These are phyloP conservation scores for Diaporthe capsici DNA, from an alignment of 2,329 filamentous ascomycete species.

Conservation along the genomic window DNA sequence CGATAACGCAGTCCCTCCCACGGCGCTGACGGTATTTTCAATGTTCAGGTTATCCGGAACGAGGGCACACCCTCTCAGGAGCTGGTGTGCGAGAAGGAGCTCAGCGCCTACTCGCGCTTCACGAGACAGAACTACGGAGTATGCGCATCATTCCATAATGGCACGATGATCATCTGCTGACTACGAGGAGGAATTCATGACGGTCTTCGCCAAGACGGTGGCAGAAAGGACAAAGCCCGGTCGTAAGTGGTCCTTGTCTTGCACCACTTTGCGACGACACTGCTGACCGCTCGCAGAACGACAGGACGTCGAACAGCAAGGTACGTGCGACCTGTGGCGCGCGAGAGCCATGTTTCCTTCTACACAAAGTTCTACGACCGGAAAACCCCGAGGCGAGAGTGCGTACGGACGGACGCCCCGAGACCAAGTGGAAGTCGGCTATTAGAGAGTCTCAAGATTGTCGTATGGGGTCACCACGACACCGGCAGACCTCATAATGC, in stretches of 20 bases:
- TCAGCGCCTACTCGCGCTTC: conserved; percentile 85
- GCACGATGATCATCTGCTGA: conserved; percentile 58
- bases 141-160: conserved; percentile 39
- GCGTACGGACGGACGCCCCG: neutral
- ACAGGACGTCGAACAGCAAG: conserved; percentile 88
- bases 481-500: neutral
- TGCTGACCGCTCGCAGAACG: conserved; percentile 49
- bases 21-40: conserved; percentile 38
- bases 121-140: conserved; percentile 74
- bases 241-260: conserved; percentile 26
- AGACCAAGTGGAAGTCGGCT: neutral
- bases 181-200: conserved; percentile 75
- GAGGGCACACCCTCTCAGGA: conserved; percentile 82
- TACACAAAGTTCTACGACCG: neutral
- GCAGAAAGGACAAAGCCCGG: conserved; percentile 78
- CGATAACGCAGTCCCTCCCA: neutral
- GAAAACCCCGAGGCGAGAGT: too few species aligned
- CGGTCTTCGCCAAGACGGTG: conserved; percentile 87
- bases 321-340: conserved; percentile 56
- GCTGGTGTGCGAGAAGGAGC: conserved; percentile 82
- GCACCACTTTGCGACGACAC: neutral
- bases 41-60: conserved; percentile 84
- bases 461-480: neutral
- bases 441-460: neutral
- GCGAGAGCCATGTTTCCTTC: neutral